phyloP scores from a whole-genome alignment of 73 alveolate species.

The Paramecium sexaurelia region DNA sequence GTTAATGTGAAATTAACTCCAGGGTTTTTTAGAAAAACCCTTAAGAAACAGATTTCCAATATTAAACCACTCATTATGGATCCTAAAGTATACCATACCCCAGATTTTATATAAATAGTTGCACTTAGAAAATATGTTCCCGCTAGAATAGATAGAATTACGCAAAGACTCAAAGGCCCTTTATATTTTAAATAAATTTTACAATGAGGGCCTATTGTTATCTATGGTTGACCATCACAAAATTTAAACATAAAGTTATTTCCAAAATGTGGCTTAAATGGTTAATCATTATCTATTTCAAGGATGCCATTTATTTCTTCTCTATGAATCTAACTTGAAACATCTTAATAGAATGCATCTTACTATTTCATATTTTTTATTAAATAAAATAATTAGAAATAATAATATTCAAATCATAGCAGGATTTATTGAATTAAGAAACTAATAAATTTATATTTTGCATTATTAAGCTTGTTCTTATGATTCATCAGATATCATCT shows the following conservation, averaged over 20 bases:
- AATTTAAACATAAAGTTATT: neutral
- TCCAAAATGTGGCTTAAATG: constrained; percentile 45
- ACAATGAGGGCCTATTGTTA: constrained; percentile 56
- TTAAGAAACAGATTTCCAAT: neutral
- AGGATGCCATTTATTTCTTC: neutral
- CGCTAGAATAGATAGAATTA: neutral
- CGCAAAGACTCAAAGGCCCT: constrained; percentile 50
- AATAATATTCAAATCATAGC: constrained; percentile 14
- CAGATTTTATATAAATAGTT: neutral
- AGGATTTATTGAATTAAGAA: neutral
- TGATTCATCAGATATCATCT: neutral
- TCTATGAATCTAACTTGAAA: neutral
- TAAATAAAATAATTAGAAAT: neutral
- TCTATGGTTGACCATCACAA: constrained; percentile 26
- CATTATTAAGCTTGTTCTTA: neutral
- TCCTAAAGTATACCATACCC: neutral
- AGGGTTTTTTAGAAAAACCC: constrained; percentile 33
- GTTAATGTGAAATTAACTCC: constrained; percentile 53
- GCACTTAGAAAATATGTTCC: neutral
- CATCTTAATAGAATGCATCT: neutral
- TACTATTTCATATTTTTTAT: neutral
- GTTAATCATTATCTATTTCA: neutral
- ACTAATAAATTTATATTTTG: neutral
- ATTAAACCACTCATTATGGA: neutral
- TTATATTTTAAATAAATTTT: neutral